Conservation (phyloP, 2,329 filamentous ascomycete genomes). For the Mycosphaerella arachidis region DNA sequence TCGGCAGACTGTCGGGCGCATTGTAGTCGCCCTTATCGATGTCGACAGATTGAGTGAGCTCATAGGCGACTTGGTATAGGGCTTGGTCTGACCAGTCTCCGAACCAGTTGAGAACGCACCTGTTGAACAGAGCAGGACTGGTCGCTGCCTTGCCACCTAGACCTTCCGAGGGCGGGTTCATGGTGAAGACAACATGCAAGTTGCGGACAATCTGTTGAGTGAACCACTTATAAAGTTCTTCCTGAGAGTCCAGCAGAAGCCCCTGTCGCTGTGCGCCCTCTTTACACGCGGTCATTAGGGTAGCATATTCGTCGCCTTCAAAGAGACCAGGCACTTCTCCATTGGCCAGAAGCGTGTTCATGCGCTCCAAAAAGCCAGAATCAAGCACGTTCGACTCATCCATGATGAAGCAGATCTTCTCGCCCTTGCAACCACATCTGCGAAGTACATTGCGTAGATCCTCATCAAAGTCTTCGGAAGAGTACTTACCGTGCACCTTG, state of each 20-base stretch:
- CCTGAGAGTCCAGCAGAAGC: conserved; percentile 89
- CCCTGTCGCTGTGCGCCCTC: conserved; percentile 96
- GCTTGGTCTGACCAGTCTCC: conserved; percentile 99
- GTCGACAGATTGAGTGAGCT: conserved; percentile 94
- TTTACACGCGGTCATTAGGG: conserved; percentile 99
- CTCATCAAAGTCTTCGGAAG: conserved; percentile 96
- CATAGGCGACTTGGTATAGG: conserved; percentile 92
- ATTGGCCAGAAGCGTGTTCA: conserved; percentile 98
- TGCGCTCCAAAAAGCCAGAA: conserved; percentile 96
- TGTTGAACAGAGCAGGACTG: conserved; percentile 96
- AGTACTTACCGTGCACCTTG: conserved; percentile 98
- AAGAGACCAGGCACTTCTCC: conserved; percentile 99
- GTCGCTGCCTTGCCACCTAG: conserved; percentile 94
- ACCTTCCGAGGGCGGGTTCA: conserved; percentile 97
- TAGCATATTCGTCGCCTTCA: conserved; percentile 96
- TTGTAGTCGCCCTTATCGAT: conserved; percentile 81
- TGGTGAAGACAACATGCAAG: conserved; percentile 97
- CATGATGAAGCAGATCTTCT: conserved; percentile 99
- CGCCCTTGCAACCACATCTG: conserved; percentile 91
- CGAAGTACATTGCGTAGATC: conserved; percentile 91
- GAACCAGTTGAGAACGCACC: conserved; percentile 99
- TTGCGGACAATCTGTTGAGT: conserved; percentile 99
- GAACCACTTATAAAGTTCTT: conserved; percentile 99
- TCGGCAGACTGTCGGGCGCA: conserved; percentile 85
- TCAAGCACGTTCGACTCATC: conserved; percentile 98